phyloP scores from a whole-genome alignment of 2,329 filamentous ascomycete genomes.

The Paracoccidioides brasiliensis region DNA sequence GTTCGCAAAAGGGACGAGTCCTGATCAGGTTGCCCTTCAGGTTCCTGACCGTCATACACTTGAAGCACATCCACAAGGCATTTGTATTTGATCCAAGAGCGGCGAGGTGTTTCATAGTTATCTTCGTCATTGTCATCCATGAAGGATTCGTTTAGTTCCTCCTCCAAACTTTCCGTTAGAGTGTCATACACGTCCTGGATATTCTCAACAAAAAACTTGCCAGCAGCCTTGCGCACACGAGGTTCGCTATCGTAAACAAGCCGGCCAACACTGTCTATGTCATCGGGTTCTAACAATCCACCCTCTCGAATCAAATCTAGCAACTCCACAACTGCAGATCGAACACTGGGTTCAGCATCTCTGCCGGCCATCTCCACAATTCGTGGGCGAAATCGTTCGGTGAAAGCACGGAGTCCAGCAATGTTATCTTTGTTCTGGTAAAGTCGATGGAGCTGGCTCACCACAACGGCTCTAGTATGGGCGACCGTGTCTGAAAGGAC shows the following conservation, averaged over 20 bases:
- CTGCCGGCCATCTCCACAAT: constrained; percentile 85
- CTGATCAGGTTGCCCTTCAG: constrained; percentile 18
- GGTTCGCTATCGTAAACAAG: constrained; percentile 81
- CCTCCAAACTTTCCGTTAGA: constrained; percentile 72
- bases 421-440: constrained; percentile 72
- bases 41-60: constrained; percentile 59
- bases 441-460: constrained; percentile 68
- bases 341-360: constrained; percentile 69
- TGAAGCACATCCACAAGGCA: constrained; percentile 73
- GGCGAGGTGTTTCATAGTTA: constrained; percentile 60
- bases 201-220: constrained; percentile 79
- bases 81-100: constrained; percentile 85
- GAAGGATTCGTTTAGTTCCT: constrained; percentile 63
- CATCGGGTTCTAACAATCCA: constrained; percentile 77
- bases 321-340: constrained; percentile 66
- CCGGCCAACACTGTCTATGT: constrained; percentile 77
- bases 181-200: constrained; percentile 68
- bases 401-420: constrained; percentile 68
- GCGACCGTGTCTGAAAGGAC: constrained; percentile 71
- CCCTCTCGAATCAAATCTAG: constrained; percentile 71
- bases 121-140: constrained; percentile 52
- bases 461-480: constrained; percentile 66
- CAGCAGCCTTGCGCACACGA: constrained; percentile 75
- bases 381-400: constrained; percentile 75
- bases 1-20: constrained; percentile 16